phyloP scores from a whole-genome alignment of 495 filamentous ascomycete species.

The Penicillium simplicissimum region DNA sequence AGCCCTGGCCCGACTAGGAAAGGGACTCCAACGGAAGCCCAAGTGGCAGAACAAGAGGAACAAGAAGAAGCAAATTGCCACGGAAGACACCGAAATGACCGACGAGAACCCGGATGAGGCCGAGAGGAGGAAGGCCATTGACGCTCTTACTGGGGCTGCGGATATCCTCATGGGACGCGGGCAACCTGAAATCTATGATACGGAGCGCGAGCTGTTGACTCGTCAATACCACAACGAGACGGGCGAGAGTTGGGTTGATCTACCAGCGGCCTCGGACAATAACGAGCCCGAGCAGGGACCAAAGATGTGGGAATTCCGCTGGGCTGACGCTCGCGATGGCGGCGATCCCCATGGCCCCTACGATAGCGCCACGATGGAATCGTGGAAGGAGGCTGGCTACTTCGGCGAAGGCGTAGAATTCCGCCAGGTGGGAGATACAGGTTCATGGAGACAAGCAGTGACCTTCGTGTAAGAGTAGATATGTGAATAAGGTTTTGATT shows the following conservation, averaged over 20 bases:
- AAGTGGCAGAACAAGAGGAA: slow-evolving; percentile 61
- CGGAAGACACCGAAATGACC: slow-evolving; percentile 65
- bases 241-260: slow-evolving; percentile 88
- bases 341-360: slow-evolving; percentile 83
- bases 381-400: slow-evolving; percentile 88
- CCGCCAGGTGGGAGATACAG: slow-evolving; percentile 56
- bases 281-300: slow-evolving; percentile 28
- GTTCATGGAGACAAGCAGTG: slow-evolving; percentile 61
- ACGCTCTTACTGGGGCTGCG: slow-evolving; percentile 83
- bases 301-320: slow-evolving; percentile 85
- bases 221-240: slow-evolving; percentile 84
- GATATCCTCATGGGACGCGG: slow-evolving; percentile 80
- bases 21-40: slow-evolving; percentile 59
- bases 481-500: slow-evolving; percentile 21
- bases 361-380: slow-evolving; percentile 77
- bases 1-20: slow-evolving; percentile 78
- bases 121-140: slow-evolving; percentile 68
- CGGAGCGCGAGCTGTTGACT: slow-evolving; percentile 78
- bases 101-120: slow-evolving; percentile 72
- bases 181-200: slow-evolving; percentile 85
- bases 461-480: slow-evolving; percentile 57
- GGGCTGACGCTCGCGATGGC: slow-evolving; percentile 85
- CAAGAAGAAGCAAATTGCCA: slow-evolving; percentile 58
- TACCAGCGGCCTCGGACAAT: slow-evolving; percentile 26
- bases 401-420: slow-evolving; percentile 96